phyloP scores from a whole-genome alignment of 1,139 yeast genomes.

The Yarrowia galli region DNA sequence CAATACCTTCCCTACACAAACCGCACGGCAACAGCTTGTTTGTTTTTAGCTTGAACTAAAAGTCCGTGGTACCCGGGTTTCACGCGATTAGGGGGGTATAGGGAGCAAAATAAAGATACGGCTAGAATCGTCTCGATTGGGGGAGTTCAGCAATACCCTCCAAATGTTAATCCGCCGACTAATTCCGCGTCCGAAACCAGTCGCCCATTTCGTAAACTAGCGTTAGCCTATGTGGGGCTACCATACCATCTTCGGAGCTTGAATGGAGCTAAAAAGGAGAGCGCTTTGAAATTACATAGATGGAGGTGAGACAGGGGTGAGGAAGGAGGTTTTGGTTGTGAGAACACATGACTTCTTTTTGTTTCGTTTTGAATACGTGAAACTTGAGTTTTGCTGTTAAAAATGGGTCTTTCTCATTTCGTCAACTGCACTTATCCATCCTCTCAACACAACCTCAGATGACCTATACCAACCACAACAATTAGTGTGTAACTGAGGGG shows the following conservation, averaged over 20 bases:
- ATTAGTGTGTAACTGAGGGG: conserved; percentile 16
- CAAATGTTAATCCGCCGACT: not conserved
- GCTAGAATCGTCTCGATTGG: not conserved
- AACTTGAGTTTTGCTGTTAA: no score
- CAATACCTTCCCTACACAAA: no score
- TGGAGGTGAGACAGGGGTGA: no score
- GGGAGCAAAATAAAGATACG: not conserved
- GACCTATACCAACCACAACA: conserved; percentile 18
- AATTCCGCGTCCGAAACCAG: not conserved
- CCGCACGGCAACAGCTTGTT: conserved; percentile 13
- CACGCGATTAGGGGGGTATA: not conserved
- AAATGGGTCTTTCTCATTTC: no score
- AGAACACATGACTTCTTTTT: no score
- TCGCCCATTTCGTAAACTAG: not conserved
- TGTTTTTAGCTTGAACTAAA: not conserved
- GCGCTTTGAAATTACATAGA: not conserved
- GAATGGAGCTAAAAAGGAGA: not conserved
- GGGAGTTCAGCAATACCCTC: not conserved
- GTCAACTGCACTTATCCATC: not conserved
- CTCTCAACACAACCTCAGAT: not conserved
- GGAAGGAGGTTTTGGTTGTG: no score
- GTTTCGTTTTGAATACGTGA: no score
- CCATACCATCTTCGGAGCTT: conserved; percentile 10
- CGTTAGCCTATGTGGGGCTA: conserved; percentile 31
- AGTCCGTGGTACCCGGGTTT: not conserved